Evolutionary conservation across 352 stramenopile genomes (phyloP).

Genomic region (Paralagenidium karlingii): DNA sequence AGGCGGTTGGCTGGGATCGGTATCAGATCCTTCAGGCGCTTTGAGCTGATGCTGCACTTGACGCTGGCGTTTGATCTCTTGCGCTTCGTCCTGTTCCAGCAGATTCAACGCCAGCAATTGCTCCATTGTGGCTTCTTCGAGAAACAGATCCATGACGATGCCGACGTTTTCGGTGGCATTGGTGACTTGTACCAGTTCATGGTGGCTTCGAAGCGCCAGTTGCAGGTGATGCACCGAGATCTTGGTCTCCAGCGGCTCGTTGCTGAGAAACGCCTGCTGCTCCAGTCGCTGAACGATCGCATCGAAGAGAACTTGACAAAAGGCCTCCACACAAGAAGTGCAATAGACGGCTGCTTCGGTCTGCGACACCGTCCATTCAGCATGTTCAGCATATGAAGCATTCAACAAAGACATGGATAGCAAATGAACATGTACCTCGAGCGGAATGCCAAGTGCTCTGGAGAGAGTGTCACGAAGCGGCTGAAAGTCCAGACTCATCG

Average conservation of each 20-base stretch:
- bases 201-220: constrained; percentile 27
- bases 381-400: too few relatives aligned
- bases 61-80: constrained; percentile 29
- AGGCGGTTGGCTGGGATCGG: too few relatives aligned
- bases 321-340: constrained; percentile 32
- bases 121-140: constrained; percentile 33
- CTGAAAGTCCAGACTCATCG: constrained; percentile 39
- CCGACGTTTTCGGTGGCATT: constrained; percentile 15
- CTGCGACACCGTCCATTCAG: too few relatives aligned
- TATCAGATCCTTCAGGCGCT: too few relatives aligned
- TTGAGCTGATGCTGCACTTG: neutral
- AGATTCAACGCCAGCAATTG: constrained; percentile 26
- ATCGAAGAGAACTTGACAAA: constrained; percentile 38
- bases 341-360: constrained; percentile 35
- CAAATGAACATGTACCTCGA: constrained; percentile 26
- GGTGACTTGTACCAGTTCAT: constrained; percentile 21
- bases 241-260: constrained; percentile 28
- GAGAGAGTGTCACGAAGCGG: constrained; percentile 31
- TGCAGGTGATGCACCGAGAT: constrained; percentile 40
- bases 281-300: constrained; percentile 26
- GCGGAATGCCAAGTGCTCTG: constrained; percentile 24
- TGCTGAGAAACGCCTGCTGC: constrained; percentile 11
- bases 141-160: constrained; percentile 29
- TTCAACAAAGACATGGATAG: neutral
- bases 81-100: constrained; percentile 20